Percentiles rank a stretch among this genome's conserved stretches.
Conservation (phyloP, 495 filamentous ascomycete genomes). For the Penicillium argentinense region DNA sequence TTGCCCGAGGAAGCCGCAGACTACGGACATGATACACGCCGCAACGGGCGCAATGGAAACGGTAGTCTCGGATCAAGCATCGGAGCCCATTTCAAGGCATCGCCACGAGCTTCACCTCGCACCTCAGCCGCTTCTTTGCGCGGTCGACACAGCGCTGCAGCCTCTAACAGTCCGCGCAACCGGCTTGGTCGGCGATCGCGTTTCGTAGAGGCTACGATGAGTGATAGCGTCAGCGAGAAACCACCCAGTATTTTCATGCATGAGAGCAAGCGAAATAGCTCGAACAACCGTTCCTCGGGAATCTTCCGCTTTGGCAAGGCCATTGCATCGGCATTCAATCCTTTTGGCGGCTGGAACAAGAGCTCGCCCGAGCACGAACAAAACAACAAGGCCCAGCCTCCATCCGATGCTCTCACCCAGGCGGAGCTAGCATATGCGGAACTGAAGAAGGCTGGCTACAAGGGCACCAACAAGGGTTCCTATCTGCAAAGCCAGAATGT, state of each 20-base stretch:
- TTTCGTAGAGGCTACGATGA: conserved; percentile 77
- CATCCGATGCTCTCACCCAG: conserved; percentile 45
- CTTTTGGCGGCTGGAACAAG: conserved; percentile 47
- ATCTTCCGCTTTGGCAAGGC: conserved; percentile 62
- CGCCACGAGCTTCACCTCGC: conserved; percentile 32
- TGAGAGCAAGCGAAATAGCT: conserved; percentile 24
- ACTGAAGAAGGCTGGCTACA: conserved; percentile 59
- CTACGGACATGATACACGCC: conserved; percentile 17
- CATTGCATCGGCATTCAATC: conserved; percentile 55
- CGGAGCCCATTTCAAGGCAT: conserved; percentile 13
- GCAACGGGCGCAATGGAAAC: conserved; percentile 10
- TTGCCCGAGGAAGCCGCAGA: conserved; percentile 33
- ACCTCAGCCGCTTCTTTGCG: conserved; percentile 21
- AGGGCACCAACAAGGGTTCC: conserved; percentile 44
- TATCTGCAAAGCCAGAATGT: conserved; percentile 28
- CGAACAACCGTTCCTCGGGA: conserved; percentile 37
- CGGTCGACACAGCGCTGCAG: conserved; percentile 15
- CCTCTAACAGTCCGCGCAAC: conserved; percentile 18
- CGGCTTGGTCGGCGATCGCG: conserved; percentile 50
- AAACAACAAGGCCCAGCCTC: conserved; percentile 20
- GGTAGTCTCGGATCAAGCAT: background rate
- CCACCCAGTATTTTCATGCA: conserved; percentile 64
- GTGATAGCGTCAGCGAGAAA: conserved; percentile 66
- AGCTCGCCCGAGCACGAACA: conserved; percentile 25
- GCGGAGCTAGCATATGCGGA: conserved; percentile 60